Percentiles rank a stretch among this genome's conserved stretches.
Conservation (phyloP, 2,329 filamentous ascomycete genomes). For the Pochonia chlamydosporia region DNA sequence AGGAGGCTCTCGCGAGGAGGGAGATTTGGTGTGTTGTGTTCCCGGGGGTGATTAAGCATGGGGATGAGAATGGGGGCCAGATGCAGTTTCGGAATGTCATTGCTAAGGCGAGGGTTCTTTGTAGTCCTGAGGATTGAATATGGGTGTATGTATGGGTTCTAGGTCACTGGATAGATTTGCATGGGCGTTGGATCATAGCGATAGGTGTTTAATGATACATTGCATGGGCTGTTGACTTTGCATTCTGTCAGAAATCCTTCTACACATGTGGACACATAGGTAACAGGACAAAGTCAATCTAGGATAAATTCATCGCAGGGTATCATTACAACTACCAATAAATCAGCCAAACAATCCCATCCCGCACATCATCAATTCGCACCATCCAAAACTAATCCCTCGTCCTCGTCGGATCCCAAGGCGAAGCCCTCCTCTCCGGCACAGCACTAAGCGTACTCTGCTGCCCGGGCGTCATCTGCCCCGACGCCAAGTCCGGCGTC, state of each 20-base stretch:
- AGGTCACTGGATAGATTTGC: too few species aligned
- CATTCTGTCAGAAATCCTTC: too few species aligned
- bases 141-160: too few species aligned
- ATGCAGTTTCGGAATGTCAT: conserved; percentile 58
- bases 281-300: too few species aligned
- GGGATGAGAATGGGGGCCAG: conserved; percentile 58
- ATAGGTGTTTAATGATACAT: too few species aligned
- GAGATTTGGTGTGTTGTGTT: conserved; percentile 59
- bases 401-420: background rate
- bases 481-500: background rate
- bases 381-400: too few species aligned
- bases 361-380: too few species aligned
- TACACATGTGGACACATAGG: too few species aligned
- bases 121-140: conserved; percentile 35
- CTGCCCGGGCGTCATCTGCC: background rate
- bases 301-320: too few species aligned
- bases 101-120: conserved; percentile 60
- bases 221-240: too few species aligned
- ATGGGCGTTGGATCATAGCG: too few species aligned
- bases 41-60: conserved; percentile 57
- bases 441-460: background rate
- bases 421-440: background rate
- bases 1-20: conserved; percentile 44
- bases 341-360: too few species aligned
- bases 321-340: background rate